phyloP scores from a whole-genome alignment of 2,329 filamentous ascomycete species.

The Clarireedia homoeocarpa region DNA sequence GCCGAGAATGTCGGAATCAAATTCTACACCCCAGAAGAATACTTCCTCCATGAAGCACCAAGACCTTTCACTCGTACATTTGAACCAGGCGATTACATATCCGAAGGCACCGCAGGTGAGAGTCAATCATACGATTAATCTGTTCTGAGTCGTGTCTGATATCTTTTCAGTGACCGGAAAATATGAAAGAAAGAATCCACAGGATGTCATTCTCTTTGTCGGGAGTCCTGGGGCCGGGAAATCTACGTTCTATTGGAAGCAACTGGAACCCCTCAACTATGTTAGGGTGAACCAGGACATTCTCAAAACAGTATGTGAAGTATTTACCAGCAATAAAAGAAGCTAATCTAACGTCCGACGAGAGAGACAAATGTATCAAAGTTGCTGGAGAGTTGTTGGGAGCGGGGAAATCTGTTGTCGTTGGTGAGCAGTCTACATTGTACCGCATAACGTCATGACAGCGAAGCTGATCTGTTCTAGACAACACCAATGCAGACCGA shows the following conservation, averaged over 20 bases:
- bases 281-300: slow-evolving; percentile 84
- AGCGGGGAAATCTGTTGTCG: slow-evolving; percentile 60
- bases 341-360: slow-evolving; percentile 17
- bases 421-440: slow-evolving; percentile 51
- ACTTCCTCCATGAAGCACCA: slow-evolving; percentile 64
- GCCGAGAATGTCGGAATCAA: slow-evolving; percentile 74
- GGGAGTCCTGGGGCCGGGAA: slow-evolving; percentile 88
- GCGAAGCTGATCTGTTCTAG: slow-evolving; percentile 36
- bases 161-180: slow-evolving; percentile 17
- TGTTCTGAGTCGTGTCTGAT: slow-evolving; percentile 2
- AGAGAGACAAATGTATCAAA: slow-evolving; percentile 61
- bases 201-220: slow-evolving; percentile 78
- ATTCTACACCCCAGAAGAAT: slow-evolving; percentile 87
- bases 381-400: slow-evolving; percentile 58
- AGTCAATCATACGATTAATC: slow-evolving; percentile 12
- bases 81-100: slow-evolving; percentile 54
- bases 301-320: slow-evolving; percentile 57
- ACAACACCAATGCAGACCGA: slow-evolving; percentile 89
- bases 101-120: slow-evolving; percentile 21
- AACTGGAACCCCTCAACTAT: slow-evolving; percentile 72
- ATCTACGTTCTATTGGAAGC: slow-evolving; percentile 78
- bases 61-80: slow-evolving; percentile 63
- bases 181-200: slow-evolving; percentile 49
- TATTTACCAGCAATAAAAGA: not conserved
- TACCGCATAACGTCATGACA: slow-evolving; percentile 7